These are phyloP conservation scores for Potentilla sterilis DNA, from an alignment of 306 rosid species.

Conservation along the genomic window DNA sequence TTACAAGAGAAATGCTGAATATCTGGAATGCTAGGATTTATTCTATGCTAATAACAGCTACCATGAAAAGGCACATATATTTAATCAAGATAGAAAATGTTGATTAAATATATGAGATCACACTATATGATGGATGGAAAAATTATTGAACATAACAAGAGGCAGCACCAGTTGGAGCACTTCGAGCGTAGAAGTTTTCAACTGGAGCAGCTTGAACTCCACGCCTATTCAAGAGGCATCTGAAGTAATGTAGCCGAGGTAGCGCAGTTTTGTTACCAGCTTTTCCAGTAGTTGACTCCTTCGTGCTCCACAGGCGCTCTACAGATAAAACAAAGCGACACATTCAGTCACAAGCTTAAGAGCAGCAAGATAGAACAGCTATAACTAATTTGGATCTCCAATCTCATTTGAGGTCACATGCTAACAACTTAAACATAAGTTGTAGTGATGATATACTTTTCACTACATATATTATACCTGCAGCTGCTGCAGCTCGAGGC, in stretches of 20 bases:
- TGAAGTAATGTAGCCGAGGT: slow-evolving; percentile 68
- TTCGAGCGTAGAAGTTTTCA: slow-evolving; percentile 58
- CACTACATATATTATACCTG: slow-evolving; percentile 50
- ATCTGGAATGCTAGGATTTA: neutral
- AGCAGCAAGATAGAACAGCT: slow-evolving; percentile 5
- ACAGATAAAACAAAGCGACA: slow-evolving; percentile 10
- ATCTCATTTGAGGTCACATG: neutral
- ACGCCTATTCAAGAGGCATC: slow-evolving; percentile 78
- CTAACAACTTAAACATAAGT: neutral
- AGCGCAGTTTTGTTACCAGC: slow-evolving; percentile 44
- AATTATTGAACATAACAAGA: slow-evolving; percentile 78
- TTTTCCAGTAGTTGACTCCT: slow-evolving; percentile 34
- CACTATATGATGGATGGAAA: slow-evolving; percentile 8
- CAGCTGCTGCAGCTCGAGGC: slow-evolving; percentile 99
- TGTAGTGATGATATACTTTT: neutral
- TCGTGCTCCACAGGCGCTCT: slow-evolving; percentile 92
- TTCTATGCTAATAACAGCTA: neutral
- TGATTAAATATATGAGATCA: neutral
- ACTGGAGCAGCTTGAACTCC: slow-evolving; percentile 90
- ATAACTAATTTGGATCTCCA: neutral
- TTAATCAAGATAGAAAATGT: neutral
- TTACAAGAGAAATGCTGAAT: neutral
- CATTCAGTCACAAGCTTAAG: slow-evolving; percentile 22
- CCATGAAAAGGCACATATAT: neutral
- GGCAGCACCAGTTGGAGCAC: slow-evolving; percentile 71